Conservation (phyloP, 306 rosid species). For the Castanea mollissima region DNA sequence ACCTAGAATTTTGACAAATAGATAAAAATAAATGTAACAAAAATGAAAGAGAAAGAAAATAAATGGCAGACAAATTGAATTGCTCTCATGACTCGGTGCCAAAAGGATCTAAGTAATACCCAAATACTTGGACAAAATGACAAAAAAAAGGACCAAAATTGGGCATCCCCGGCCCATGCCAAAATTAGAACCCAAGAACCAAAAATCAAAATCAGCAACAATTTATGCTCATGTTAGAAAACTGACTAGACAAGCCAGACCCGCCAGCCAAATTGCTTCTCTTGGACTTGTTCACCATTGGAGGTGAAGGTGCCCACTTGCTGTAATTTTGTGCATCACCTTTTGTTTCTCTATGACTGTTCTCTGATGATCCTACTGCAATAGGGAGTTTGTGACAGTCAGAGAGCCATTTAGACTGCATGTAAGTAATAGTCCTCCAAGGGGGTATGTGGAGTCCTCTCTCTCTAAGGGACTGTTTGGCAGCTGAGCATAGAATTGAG, state of each 20-base stretch:
- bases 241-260: conserved; percentile 63
- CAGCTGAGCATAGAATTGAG: conserved; percentile 60
- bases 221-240: conserved; percentile 52
- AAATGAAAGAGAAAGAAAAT: neutral
- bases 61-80: neutral
- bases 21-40: neutral
- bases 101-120: neutral
- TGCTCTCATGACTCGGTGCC: neutral
- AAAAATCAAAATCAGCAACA: conserved; percentile 31
- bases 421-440: conserved; percentile 69
- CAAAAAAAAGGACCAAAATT: neutral
- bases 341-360: neutral
- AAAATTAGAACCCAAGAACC: neutral
- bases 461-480: conserved; percentile 66
- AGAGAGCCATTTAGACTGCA: conserved; percentile 45
- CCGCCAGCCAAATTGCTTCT: conserved; percentile 35
- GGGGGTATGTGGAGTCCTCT: conserved; percentile 80
- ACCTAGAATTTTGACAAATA: too few species aligned
- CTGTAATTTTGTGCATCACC: conserved; percentile 1
- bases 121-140: neutral
- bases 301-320: conserved; percentile 51
- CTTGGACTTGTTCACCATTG: conserved; percentile 37
- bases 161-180: neutral
- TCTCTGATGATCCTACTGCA: neutral
- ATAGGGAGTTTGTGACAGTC: conserved; percentile 2